phyloP scores from a whole-genome alignment of 2,329 filamentous ascomycete species.

The Purpureocillium takamizusanense region DNA sequence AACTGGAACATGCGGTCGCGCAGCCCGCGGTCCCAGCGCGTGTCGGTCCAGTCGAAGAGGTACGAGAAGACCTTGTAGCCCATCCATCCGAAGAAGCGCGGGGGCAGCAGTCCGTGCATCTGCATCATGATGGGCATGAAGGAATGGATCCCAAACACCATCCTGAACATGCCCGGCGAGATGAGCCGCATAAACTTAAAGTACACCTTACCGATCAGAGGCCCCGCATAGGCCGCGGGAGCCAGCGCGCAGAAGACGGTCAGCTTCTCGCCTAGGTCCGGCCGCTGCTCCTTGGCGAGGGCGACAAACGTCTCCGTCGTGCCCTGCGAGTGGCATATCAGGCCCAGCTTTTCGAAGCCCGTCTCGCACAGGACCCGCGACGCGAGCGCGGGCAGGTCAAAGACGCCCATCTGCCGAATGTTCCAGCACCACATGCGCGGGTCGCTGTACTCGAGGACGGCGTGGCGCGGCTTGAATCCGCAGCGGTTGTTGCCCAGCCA shows the following conservation, averaged over 20 bases:
- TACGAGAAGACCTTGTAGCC: slow-evolving; percentile 87
- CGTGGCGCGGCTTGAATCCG: slow-evolving; percentile 72
- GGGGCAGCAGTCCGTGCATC: slow-evolving; percentile 60
- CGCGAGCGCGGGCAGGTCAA: slow-evolving; percentile 75
- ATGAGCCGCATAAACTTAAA: slow-evolving; percentile 87
- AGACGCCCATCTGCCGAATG: slow-evolving; percentile 84
- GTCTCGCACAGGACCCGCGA: slow-evolving; percentile 76
- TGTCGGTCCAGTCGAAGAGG: slow-evolving; percentile 81
- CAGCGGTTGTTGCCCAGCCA: slow-evolving; percentile 94
- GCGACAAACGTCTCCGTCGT: slow-evolving; percentile 84
- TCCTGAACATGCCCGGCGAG: slow-evolving; percentile 63
- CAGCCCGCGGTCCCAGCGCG: slow-evolving; percentile 72
- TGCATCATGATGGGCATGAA: slow-evolving; percentile 93
- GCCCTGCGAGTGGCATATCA: slow-evolving; percentile 84
- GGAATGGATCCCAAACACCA: slow-evolving; percentile 83
- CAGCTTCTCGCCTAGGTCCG: slow-evolving; percentile 72
- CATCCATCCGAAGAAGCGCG: slow-evolving; percentile 65
- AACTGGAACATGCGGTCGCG: slow-evolving; percentile 85
- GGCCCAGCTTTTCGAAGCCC: slow-evolving; percentile 70
- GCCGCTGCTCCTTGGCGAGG: slow-evolving; percentile 80
- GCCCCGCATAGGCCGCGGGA: slow-evolving; percentile 82
- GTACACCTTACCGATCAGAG: slow-evolving; percentile 76
- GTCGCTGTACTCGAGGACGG: slow-evolving; percentile 59
- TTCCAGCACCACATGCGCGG: slow-evolving; percentile 97
- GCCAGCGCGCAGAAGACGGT: slow-evolving; percentile 88